These are phyloP conservation scores for Gossypium bickii DNA, from an alignment of 345 rosid species.

Conservation along the genomic window DNA sequence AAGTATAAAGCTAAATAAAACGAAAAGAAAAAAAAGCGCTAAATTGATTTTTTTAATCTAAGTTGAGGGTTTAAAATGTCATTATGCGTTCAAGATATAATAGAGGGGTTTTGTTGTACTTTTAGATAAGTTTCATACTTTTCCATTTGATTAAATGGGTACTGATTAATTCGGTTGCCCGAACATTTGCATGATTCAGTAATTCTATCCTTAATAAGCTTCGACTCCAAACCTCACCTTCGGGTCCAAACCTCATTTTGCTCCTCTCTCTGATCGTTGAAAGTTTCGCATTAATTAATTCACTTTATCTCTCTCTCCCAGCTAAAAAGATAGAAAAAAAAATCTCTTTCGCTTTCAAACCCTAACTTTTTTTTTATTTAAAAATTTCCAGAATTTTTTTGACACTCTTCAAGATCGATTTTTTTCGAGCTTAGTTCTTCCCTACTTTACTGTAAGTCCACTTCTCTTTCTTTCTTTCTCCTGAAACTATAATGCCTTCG, in stretches of 20 bases:
- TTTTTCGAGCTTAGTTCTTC: not conserved
- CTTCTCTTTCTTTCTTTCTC: not conserved
- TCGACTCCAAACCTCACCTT: not conserved
- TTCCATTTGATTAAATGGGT: too few species aligned
- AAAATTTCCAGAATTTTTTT: not conserved
- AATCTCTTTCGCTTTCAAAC: not conserved
- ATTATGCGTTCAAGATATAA: too few species aligned
- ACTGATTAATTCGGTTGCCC: not conserved
- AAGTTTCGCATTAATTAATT: not conserved
- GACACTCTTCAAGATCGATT: not conserved
- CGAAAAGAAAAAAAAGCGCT: too few species aligned
- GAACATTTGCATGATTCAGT: too few species aligned
- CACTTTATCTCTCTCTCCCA: not conserved
- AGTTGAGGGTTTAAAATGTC: too few species aligned
- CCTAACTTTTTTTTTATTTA: not conserved
- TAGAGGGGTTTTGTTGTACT: too few species aligned
- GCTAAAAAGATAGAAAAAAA: not conserved
- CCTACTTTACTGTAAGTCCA: not conserved
- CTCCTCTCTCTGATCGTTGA: not conserved
- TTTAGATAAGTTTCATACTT: too few species aligned
- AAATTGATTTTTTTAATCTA: too few species aligned
- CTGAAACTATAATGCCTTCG: not conserved
- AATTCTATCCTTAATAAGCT: not conserved
- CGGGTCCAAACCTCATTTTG: not conserved
- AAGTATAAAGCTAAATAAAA: too few species aligned